Evolutionary conservation across 129 eudicot genomes (phyloP).

Genomic region (Lactuca sativa): DNA sequence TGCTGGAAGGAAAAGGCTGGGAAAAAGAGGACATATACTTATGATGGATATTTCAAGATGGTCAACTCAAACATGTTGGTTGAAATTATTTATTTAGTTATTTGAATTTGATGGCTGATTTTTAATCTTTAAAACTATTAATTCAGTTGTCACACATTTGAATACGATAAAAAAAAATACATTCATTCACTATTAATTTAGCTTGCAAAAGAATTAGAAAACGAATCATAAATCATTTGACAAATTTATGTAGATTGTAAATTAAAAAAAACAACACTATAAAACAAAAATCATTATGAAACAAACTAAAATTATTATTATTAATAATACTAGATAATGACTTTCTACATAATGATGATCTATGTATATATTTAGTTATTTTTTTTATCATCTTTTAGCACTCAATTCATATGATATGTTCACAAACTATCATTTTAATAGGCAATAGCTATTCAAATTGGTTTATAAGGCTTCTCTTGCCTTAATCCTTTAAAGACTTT

Average conservation of each 20-base stretch:
- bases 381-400: too few relatives aligned
- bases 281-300: too few relatives aligned
- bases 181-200: not conserved
- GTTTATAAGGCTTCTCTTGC: too few relatives aligned
- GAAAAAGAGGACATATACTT: not conserved
- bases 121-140: not conserved
- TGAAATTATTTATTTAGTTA: not conserved
- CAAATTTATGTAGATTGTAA: too few relatives aligned
- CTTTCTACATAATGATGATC: too few relatives aligned
- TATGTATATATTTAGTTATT: too few relatives aligned
- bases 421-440: too few relatives aligned
- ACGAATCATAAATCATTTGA: not conserved
- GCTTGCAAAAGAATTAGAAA: not conserved
- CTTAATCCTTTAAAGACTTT: too few relatives aligned
- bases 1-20: constrained; percentile 23
- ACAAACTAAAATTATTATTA: too few relatives aligned
- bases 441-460: too few relatives aligned
- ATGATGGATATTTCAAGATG: constrained; percentile 2
- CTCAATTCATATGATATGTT: too few relatives aligned
- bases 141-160: not conserved
- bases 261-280: not conserved
- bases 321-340: too few relatives aligned
- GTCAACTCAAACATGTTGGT: constrained; percentile 13
- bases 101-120: not conserved
- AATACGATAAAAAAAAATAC: not conserved